A percentile compares a stretch with the other conserved stretches of the same genome.
These are phyloP conservation scores for Bullera alba DNA, from an alignment of 768 basidiomycete species.

Conservation along the genomic window DNA sequence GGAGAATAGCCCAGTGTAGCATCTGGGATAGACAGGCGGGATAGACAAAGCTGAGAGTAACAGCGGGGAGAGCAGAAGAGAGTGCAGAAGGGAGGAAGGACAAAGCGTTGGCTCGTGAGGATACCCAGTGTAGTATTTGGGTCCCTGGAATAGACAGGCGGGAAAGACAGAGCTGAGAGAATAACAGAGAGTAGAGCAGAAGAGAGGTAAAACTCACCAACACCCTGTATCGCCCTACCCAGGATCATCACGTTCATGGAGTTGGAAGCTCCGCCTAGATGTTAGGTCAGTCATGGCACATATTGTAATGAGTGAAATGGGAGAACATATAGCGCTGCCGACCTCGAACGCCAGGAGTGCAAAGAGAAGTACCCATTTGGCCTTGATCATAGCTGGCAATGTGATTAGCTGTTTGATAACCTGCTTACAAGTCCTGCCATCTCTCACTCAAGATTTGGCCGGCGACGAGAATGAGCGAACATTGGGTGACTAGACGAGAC, in stretches of 20 bases:
- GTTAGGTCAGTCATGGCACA: too few relatives aligned
- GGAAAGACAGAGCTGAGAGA: conserved; percentile 6
- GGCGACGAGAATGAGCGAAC: conserved; percentile 40
- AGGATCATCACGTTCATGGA: conserved; percentile 39
- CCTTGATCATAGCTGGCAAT: conserved; percentile 36
- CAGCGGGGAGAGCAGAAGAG: too few relatives aligned
- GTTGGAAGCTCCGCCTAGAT: conserved; percentile 40
- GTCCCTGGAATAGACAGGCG: too few relatives aligned
- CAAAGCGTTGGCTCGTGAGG: too few relatives aligned
- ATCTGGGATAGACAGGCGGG: too few relatives aligned
- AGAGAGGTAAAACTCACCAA: conserved; percentile 8
- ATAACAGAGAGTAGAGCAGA: background rate
- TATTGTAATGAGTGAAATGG: background rate
- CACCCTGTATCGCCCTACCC: conserved; percentile 36
- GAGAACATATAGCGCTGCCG: conserved; percentile 43
- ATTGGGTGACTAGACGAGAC: conserved; percentile 26
- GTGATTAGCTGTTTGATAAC: too few relatives aligned
- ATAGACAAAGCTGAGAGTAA: too few relatives aligned
- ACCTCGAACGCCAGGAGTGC: conserved; percentile 46
- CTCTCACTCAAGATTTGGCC: conserved; percentile 44
- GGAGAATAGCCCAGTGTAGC: too few relatives aligned
- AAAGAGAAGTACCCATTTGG: conserved; percentile 42
- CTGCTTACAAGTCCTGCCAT: too few relatives aligned
- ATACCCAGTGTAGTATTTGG: too few relatives aligned
- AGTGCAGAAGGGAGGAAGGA: too few relatives aligned